Percentiles rank a stretch among this genome's conserved stretches.
Conservation (phyloP, 768 basidiomycete genomes). For the Lepiota brunneoincarnata region DNA sequence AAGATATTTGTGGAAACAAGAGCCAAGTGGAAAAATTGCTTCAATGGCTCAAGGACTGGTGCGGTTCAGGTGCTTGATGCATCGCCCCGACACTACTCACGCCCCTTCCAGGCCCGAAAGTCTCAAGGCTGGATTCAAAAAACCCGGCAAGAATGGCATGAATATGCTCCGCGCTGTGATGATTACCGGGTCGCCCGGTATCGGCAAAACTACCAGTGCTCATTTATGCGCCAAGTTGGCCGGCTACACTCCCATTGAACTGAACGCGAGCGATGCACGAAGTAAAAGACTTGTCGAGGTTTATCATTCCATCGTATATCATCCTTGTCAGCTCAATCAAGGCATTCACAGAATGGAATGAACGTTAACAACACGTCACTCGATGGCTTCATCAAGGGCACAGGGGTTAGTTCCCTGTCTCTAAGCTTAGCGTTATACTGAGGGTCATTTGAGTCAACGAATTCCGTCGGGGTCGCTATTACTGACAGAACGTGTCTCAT, state of each 20-base stretch:
- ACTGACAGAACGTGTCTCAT: conserved; percentile 85
- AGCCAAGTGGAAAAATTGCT: conserved; percentile 84
- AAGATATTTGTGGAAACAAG: conserved; percentile 97
- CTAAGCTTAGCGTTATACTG: background rate
- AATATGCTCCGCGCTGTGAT: conserved; percentile 84
- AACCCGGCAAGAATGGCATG: conserved; percentile 89
- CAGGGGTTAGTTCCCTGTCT: conserved; percentile 34
- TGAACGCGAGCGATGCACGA: conserved; percentile 93
- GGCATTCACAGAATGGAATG: conserved; percentile 65
- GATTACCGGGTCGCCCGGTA: conserved; percentile 93
- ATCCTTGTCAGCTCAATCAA: background rate
- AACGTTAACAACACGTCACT: conserved; percentile 88
- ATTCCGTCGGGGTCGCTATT: conserved; percentile 68
- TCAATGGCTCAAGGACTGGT: conserved; percentile 89
- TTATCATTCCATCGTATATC: conserved; percentile 12
- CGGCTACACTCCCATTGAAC: conserved; percentile 90
- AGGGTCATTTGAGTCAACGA: conserved; percentile 36
- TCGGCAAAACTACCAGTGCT: conserved; percentile 96
- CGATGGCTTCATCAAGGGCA: conserved; percentile 77
- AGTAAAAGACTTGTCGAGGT: conserved; percentile 98
- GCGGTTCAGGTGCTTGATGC: conserved; percentile 18
- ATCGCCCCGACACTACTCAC: background rate
- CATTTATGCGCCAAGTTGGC: conserved; percentile 89
- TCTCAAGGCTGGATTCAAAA: conserved; percentile 80
- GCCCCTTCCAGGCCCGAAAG: conserved; percentile 59